Evolutionary conservation across 169 alveolate genomes (phyloP).

Genomic region (Cryptosporidium canis): DNA sequence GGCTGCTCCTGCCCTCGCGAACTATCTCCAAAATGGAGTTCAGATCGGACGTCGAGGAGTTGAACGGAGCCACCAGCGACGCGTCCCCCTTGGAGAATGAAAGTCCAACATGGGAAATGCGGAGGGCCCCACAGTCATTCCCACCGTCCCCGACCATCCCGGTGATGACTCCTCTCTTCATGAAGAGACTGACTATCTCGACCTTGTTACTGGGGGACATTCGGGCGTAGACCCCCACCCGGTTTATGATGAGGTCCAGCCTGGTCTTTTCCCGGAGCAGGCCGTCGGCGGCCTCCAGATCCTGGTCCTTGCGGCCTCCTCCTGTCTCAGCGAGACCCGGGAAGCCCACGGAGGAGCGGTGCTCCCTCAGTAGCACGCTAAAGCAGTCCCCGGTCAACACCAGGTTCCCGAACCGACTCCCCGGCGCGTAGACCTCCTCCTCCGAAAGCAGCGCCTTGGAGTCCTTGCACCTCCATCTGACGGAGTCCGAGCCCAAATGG

Average conservation of each 20-base stretch:
- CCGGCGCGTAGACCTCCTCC: not conserved
- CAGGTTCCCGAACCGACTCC: not conserved
- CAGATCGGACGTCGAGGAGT: slow-evolving; percentile 84
- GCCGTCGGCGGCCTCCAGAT: not conserved
- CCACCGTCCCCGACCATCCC: slow-evolving; percentile 96
- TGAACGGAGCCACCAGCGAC: slow-evolving; percentile 90
- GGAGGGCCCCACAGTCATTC: slow-evolving; percentile 93
- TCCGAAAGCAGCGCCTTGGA: not conserved
- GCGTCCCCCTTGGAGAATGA: slow-evolving; percentile 89
- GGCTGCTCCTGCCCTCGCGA: slow-evolving; percentile 72
- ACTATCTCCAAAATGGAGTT: slow-evolving; percentile 85
- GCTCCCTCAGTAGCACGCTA: slow-evolving; percentile 5
- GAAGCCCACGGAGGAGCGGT: not conserved
- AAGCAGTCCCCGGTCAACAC: slow-evolving; percentile 67
- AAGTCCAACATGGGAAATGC: slow-evolving; percentile 92
- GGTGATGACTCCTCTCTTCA: slow-evolving; percentile 83
- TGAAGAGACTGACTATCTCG: slow-evolving; percentile 84
- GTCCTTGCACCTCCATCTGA: slow-evolving; percentile 36
- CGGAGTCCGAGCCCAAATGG: not conserved
- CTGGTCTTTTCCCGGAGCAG: not conserved
- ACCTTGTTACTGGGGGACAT: slow-evolving; percentile 88
- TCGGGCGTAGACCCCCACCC: slow-evolving; percentile 81
- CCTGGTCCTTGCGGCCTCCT: not conserved
- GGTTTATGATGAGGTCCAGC: slow-evolving; percentile 18
- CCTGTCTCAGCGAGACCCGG: too few relatives aligned